These are phyloP conservation scores for Adenanthera pavonina DNA, from an alignment of 306 rosid species.

Conservation along the genomic window DNA sequence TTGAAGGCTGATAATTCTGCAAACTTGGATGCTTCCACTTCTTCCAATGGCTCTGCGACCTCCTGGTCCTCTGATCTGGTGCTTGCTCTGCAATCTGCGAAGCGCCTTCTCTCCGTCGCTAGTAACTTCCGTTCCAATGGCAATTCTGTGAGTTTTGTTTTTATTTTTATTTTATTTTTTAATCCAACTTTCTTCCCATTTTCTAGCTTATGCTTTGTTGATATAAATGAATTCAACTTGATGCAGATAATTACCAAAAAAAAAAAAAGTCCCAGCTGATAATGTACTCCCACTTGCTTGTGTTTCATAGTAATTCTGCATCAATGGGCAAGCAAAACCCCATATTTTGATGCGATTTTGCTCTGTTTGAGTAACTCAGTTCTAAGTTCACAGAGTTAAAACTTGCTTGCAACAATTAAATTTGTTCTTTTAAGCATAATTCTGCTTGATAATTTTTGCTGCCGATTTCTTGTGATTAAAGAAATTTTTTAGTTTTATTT, in stretches of 20 bases:
- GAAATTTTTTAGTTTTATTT: neutral
- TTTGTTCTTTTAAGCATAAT: neutral
- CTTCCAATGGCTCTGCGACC: slow-evolving; percentile 36
- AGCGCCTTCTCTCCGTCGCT: slow-evolving; percentile 64
- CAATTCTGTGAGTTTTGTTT: slow-evolving; percentile 59
- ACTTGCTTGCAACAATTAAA: neutral
- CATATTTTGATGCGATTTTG: neutral
- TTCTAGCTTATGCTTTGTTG: neutral
- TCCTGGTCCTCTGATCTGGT: slow-evolving; percentile 75
- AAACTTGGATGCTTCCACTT: slow-evolving; percentile 38
- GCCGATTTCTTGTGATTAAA: neutral
- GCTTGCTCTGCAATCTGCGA: slow-evolving; percentile 71
- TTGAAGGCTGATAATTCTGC: slow-evolving; percentile 40
- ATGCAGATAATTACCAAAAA: neutral
- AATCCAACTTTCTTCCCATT: neutral
- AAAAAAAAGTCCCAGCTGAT: neutral
- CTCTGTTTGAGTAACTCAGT: slow-evolving; percentile 32
- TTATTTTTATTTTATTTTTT: neutral
- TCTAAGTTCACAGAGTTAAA: slow-evolving; percentile 29
- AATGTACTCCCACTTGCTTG: neutral
- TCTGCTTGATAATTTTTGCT: neutral
- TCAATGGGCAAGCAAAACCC: neutral
- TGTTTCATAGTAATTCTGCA: neutral
- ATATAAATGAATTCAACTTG: neutral
- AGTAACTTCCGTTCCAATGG: slow-evolving; percentile 54